Evolutionary conservation across 768 basidiomycete species (phyloP).

Genomic region (Neoboletus subvelutipes): DNA sequence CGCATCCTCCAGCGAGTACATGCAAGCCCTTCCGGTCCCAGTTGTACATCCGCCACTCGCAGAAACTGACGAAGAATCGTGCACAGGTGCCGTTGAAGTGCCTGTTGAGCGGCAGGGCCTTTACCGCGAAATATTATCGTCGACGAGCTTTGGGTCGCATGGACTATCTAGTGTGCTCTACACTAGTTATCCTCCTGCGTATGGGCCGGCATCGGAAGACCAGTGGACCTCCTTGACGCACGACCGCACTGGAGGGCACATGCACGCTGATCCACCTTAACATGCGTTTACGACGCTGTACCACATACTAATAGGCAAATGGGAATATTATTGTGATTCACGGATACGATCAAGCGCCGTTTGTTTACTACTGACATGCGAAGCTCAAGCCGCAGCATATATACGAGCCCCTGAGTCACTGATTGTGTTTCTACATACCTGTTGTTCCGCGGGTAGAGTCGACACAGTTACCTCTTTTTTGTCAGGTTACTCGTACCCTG

Average conservation of each 20-base stretch:
- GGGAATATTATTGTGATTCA: neutral
- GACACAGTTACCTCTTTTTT: neutral
- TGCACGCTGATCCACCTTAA: slow-evolving; percentile 1
- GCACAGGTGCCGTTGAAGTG: neutral
- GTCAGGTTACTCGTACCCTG: neutral
- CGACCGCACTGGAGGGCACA: slow-evolving; percentile 5
- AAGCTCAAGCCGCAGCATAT: too few species aligned
- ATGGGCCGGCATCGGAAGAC: slow-evolving; percentile 34
- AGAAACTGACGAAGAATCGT: neutral
- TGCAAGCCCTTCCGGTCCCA: neutral
- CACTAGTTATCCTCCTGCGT: neutral
- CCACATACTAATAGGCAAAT: neutral
- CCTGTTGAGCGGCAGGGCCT: slow-evolving; percentile 36
- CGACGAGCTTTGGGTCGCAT: neutral
- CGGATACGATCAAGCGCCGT: too few species aligned
- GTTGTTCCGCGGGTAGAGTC: neutral
- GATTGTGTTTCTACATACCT: neutral
- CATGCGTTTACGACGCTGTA: neutral
- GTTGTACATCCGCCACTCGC: neutral
- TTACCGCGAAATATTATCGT: slow-evolving; percentile 35
- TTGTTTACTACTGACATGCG: neutral
- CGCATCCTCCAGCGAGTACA: neutral
- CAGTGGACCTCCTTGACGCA: slow-evolving; percentile 43
- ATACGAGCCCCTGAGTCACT: too few species aligned
- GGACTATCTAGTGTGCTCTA: neutral